Evolutionary conservation across 2,329 filamentous ascomycete genomes (phyloP), one percentile per base, ranked within the genome.

Genomic region (Ophiocordyceps camponoti-floridani): DNA sequence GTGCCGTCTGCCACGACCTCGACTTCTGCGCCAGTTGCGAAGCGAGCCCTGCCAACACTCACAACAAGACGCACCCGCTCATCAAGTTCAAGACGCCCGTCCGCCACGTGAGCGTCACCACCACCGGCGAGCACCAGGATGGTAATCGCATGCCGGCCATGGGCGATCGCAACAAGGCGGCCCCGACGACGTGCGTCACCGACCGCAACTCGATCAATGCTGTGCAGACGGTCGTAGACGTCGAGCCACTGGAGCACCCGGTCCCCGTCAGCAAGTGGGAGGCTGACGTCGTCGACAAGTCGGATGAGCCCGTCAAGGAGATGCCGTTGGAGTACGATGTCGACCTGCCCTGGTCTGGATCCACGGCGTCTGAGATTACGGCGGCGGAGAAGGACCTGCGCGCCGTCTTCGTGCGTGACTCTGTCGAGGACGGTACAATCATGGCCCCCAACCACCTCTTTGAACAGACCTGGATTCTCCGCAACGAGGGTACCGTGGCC

Each of bases 21-120:
- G 91, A 98, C 63, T 94, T 95, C 68, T 98, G 91, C 60, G 85
- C 84, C 57, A 83, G 76, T 57, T 98, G 91, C 65, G 93, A 98
- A 66, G 86, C 89, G 43, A 79, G 79, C 54, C 91, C 91, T 8
- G 70, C 70, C 50, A 89, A 93, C 62, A 69, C 67, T 19, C 91
- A 98, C 69, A 95, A 96, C 69, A 80, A 79, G 62, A 94, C 88
- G n/a, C 91, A 98, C 56, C 91, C 91, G 27, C 69, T 98, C 53
- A 87, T 98, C 69, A 95, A 94, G 68, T 87, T 98, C 70, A 94
- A 86, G 73, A 93, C 84, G 2, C 84, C 89, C 10, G 82, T 98
- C 43, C 83, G 85, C 52, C 82, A 84, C 52, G 84, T 94, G 33
- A 88, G 77, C 49, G 84, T 98, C 44, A 88, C 79, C 43, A 96